phyloP scores from a whole-genome alignment of 768 basidiomycete genomes.

The Cyathus striatus region DNA sequence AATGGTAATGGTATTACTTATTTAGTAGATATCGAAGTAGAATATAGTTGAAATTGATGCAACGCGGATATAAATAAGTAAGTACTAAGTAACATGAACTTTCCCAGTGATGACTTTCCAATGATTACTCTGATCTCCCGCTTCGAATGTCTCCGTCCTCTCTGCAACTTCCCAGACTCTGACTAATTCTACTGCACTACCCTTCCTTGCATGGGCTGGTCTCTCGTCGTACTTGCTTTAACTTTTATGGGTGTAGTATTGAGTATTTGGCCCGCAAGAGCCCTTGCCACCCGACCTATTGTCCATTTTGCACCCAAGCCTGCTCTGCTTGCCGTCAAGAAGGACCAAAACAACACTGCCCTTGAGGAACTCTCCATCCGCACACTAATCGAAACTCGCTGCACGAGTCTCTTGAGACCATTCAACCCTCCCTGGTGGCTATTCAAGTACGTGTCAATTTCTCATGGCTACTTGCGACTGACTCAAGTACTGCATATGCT shows the following conservation, averaged over 20 bases:
- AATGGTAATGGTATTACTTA: too few species aligned
- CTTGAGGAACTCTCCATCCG: slow-evolving; percentile 32
- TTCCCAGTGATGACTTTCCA: too few species aligned
- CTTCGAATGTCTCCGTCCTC: not conserved
- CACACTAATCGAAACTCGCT: slow-evolving; percentile 33
- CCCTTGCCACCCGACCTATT: slow-evolving; percentile 16
- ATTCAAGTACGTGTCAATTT: slow-evolving; percentile 29
- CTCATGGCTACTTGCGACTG: not conserved
- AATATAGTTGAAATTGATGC: too few species aligned
- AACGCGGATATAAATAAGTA: too few species aligned
- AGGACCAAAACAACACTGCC: slow-evolving; percentile 20
- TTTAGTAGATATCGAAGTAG: too few species aligned
- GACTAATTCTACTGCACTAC: not conserved
- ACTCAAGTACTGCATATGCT: not conserved
- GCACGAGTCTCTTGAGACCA: slow-evolving; percentile 33
- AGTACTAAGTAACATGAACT: too few species aligned
- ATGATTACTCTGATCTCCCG: too few species aligned
- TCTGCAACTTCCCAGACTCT: not conserved
- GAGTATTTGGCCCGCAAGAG: slow-evolving; percentile 16
- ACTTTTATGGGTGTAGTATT: slow-evolving; percentile 31
- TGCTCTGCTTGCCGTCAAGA: slow-evolving; percentile 26
- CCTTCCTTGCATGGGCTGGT: slow-evolving; percentile 18
- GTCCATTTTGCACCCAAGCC: slow-evolving; percentile 37
- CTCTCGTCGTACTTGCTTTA: slow-evolving; percentile 22
- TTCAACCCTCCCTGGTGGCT: slow-evolving; percentile 49